Base-by-base conservation (phyloP, 164 flowering plant species). In the Euptelea pleiosperma region DNA sequence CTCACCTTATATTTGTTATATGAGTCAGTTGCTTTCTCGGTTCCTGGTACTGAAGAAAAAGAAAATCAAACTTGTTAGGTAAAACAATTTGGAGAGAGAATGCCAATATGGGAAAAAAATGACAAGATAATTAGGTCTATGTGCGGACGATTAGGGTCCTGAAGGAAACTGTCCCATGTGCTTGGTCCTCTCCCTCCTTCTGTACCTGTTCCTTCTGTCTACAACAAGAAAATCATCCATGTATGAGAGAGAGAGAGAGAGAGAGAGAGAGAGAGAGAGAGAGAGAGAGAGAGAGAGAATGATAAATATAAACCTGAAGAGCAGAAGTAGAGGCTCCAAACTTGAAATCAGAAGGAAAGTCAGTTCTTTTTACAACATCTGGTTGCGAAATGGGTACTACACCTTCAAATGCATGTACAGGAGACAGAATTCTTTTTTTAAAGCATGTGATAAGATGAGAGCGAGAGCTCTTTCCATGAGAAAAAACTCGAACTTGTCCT, bases 281-380 rank as follows among this genome's bases (percentile, higher is more conserved):
- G n/a, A n/a, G n/a, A n/a, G n/a, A n/a, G n/a, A n/a, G n/a, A n/a
- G n/a, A n/a, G n/a, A n/a, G n/a, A n/a, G n/a, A n/a, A n/a, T n/a
- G n/a, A n/a, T n/a, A n/a, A n/a, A 14, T 41, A 41, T 15, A 18
- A 41, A 68, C 66, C 63, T 69, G 72, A 36, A 60, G 21, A 28
- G 77, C 77, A 45, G 71, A 55, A 56, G 69, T 66, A 8, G 63
- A 50, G 8, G 42, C 62, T 31, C 71, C 77, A 49, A 69, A 73
- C 28, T 28, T 18, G 45, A 73, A 73, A 15, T 63, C 63, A 2
- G 1, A 2, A 8, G 68, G 61, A 39, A 73, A 73, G 29, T 70
- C 44, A 0, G 7, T 43, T 43, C 49, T 30, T n/a, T 10, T 54
- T 18, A 54, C 44, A 8, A 1, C 30, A 21, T 37, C 16, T 10